Conservation (phyloP, 352 stramenopile genomes). For the Phytophthora boehmeriae region DNA sequence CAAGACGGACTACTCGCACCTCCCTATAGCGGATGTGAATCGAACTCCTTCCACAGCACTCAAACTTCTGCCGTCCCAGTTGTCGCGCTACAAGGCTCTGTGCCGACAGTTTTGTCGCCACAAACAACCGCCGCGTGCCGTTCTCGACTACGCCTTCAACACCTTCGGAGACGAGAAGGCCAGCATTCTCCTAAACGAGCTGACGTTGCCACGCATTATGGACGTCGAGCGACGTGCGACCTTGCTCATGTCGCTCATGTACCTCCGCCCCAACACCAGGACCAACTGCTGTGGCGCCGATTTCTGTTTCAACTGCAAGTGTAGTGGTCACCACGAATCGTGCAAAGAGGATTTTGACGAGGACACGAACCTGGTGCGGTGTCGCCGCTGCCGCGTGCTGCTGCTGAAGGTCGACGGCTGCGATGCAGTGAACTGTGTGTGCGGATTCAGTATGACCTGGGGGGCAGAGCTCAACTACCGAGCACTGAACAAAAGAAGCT, state of each 20-base stretch:
- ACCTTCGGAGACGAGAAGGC: conserved; percentile 25
- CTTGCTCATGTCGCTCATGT: conserved; percentile 45
- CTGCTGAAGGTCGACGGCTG: conserved; percentile 63
- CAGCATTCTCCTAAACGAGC: conserved; percentile 12
- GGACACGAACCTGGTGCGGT: conserved; percentile 40
- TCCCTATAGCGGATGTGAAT: conserved; percentile 15
- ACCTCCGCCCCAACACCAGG: conserved; percentile 27
- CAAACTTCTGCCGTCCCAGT: conserved; percentile 16
- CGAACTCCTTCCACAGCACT: background rate
- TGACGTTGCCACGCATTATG: conserved; percentile 25
- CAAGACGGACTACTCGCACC: conserved; percentile 42
- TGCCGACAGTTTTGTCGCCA: conserved; percentile 31
- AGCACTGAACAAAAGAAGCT: conserved; percentile 15
- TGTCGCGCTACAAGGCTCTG: conserved; percentile 15
- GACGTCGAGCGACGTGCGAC: conserved; percentile 49
- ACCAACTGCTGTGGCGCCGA: conserved; percentile 45
- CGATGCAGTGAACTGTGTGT: conserved; percentile 52
- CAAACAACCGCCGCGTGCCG: conserved; percentile 15
- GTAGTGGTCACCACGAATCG: conserved; percentile 32
- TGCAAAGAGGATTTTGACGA: conserved; percentile 31
- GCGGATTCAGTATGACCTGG: conserved; percentile 53
- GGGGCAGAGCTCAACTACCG: conserved; percentile 22
- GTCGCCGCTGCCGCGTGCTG: conserved; percentile 44
- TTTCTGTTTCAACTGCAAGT: conserved; percentile 68
- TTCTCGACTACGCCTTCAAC: conserved; percentile 27